A percentile compares a stretch with the other conserved stretches of the same genome.
phyloP scores from a whole-genome alignment of 2,329 filamentous ascomycete species.

The Alternaria metachromatica region DNA sequence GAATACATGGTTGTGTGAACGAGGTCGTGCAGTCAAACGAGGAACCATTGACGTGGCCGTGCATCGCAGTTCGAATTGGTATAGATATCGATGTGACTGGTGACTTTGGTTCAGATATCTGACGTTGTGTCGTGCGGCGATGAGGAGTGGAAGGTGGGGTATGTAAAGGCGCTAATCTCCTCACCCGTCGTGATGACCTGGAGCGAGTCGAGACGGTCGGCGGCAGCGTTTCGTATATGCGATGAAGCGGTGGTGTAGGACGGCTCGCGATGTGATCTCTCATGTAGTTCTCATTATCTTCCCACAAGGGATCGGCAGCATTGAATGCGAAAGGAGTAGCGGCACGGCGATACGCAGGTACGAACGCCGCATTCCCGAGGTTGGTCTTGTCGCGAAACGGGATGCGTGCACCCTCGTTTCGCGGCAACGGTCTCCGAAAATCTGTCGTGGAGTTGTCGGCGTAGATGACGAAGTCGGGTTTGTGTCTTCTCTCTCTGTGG shows the following conservation, averaged over 20 bases:
- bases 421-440: background rate
- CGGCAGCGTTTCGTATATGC: background rate
- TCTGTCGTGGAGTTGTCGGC: background rate
- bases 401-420: background rate
- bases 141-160: background rate
- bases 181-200: background rate
- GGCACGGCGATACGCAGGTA: background rate
- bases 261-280: background rate
- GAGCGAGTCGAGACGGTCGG: background rate
- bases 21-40: background rate
- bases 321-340: background rate
- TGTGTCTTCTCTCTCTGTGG: background rate
- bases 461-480: background rate
- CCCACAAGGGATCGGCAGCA: background rate
- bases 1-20: background rate
- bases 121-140: background rate
- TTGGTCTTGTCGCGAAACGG: background rate
- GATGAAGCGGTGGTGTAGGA: background rate
- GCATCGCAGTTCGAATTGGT: background rate
- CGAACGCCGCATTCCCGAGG: background rate
- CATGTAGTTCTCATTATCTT: background rate
- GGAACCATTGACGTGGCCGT: background rate
- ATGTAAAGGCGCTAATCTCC: background rate
- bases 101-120: background rate
- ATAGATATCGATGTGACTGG: background rate